Base-by-base conservation (phyloP, 2,329 filamentous ascomycete species). In the Diaporthe sp. region DNA sequence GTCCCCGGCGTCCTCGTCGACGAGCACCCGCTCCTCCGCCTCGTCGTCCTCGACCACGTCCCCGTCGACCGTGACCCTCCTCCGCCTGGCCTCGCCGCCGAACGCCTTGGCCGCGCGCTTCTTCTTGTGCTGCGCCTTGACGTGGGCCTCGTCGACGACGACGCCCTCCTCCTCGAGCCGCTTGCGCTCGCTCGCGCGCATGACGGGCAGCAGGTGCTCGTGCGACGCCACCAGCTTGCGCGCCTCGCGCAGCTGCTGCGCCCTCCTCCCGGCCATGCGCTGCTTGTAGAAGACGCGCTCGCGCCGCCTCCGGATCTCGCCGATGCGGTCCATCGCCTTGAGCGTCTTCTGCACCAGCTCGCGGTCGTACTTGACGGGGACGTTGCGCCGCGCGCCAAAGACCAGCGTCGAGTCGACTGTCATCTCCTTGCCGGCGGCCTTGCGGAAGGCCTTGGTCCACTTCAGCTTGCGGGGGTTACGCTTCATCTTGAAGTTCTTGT, bases 241-340 rank as follows among this genome's bases (percentile, higher is more conserved):
- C 83, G 98, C 95, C 78, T 90, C 88, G 81, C 93, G 94, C 78
- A 94, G 89, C 88, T 97, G 92, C 83, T 92, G 91, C 85, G 94
- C 94, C 86, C 94, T 93, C 87, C 97, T 98, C 84, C 96, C 96
- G 71, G 92, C 92, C 94, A 98, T 95, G 83, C 97, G 93, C 83
- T 94, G 93, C 91, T 95, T 96, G 89, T 98, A 98, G 87, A 98
- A 98, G 79, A 94, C 94, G 80, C 95, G 91, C 90, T 98, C 96
- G 83, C 97, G 91, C 83, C 92, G 91, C 75, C 91, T 86, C 73
- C 95, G 90, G 85, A 98, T 96, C 88, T 98, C 96, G 81, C 91
- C 89, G 80, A 98, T 93, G 78, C 96, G 91, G 86, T 95, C 90
- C 95, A 99, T 99, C 79, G 96, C 96, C 83, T 94, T 92, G 85